Evolutionary conservation across 2,329 filamentous ascomycete genomes (phyloP).

Genomic region (Fonsecaea nubica): DNA sequence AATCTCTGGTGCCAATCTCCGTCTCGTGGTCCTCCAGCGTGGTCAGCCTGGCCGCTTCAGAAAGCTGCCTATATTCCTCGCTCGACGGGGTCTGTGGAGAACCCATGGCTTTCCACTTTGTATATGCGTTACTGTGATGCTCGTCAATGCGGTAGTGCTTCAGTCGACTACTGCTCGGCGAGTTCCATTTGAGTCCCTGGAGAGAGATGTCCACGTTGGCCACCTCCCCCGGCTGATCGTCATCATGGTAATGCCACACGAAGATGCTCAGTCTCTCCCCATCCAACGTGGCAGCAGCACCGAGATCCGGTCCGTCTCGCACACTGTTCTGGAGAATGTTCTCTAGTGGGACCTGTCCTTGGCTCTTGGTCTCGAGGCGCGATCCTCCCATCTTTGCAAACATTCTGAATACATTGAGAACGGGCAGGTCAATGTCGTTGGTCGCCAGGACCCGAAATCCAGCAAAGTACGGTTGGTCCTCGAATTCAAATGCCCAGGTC

Average conservation of each 20-base stretch:
- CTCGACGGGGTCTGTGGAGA: not conserved
- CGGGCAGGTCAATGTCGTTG: constrained; percentile 10
- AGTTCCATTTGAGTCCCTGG: constrained; percentile 1
- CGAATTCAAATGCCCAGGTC: constrained; percentile 15
- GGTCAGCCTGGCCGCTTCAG: not conserved
- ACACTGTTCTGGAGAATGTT: constrained; percentile 3
- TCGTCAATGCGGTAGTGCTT: constrained; percentile 10
- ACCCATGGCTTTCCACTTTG: constrained; percentile 4
- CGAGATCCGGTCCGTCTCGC: not conserved
- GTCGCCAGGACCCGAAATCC: constrained; percentile 12
- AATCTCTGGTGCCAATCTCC: not conserved
- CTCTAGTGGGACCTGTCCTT: not conserved
- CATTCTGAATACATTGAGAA: constrained; percentile 13
- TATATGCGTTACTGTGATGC: constrained; percentile 12
- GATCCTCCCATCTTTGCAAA: constrained; percentile 9
- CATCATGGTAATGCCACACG: constrained; percentile 16
- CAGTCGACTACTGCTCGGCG: not conserved
- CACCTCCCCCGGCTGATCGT: not conserved
- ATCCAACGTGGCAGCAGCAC: not conserved
- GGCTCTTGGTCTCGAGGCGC: not conserved
- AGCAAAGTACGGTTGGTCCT: constrained; percentile 14
- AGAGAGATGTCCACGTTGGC: constrained; percentile 2
- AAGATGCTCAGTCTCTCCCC: not conserved
- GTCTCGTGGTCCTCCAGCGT: not conserved
- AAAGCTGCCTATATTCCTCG: constrained; percentile 1